phyloP scores from a whole-genome alignment of 345 rosid species.

The Eucalyptus tenuipes region DNA sequence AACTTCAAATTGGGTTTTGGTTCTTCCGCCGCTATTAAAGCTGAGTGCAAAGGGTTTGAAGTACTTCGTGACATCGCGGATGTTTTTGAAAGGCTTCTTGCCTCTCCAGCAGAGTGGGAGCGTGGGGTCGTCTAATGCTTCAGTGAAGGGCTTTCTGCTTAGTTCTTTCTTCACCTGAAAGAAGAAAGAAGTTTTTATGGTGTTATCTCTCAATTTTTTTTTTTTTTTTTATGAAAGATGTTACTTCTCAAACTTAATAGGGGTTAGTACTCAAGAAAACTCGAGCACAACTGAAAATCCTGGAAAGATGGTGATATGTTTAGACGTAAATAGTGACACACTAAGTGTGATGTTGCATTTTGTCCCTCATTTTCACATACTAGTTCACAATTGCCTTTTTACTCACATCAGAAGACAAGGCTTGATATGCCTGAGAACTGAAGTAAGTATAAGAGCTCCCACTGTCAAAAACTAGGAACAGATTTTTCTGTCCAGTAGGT shows the following conservation, averaged over 20 bases:
- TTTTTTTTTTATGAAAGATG: background rate
- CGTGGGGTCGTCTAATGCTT: constrained; percentile 52
- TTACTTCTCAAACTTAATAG: background rate
- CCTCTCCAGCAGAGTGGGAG: constrained; percentile 95
- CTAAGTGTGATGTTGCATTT: background rate
- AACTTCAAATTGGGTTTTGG: constrained; percentile 40
- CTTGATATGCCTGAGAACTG: constrained; percentile 49
- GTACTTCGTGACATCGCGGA: constrained; percentile 57
- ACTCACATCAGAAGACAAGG: constrained; percentile 38
- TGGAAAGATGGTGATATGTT: background rate
- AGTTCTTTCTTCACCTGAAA: constrained; percentile 44
- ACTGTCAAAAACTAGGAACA: constrained; percentile 51
- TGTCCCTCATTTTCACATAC: background rate
- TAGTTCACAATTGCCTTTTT: background rate
- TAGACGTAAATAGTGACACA: background rate
- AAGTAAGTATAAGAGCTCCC: constrained; percentile 95
- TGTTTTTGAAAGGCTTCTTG: constrained; percentile 49
- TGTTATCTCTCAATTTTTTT: background rate
- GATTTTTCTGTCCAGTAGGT: constrained; percentile 44
- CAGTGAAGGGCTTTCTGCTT: constrained; percentile 37
- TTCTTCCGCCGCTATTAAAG: constrained; percentile 40
- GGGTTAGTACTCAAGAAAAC: background rate
- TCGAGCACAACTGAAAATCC: background rate
- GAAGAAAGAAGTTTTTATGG: background rate
- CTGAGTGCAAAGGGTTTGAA: constrained; percentile 58